Base-by-base conservation (phyloP, 441 rosid genomes). In the Populus hybrid region DNA sequence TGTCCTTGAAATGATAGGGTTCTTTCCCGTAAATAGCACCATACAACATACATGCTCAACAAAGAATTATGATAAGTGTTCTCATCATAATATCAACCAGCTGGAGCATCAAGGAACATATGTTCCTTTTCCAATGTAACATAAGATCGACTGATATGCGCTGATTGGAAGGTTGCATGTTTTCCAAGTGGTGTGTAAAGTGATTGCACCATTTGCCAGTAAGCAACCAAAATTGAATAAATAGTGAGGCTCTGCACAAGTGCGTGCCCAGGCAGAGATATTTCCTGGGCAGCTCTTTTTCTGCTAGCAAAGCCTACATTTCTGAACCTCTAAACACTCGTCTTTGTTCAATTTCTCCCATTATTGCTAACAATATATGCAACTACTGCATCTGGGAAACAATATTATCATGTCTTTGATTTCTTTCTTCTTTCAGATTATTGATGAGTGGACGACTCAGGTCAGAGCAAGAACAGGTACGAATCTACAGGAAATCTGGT, bases 401-500 rank as follows among this genome's bases (percentile, higher is more conserved):
- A 53, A 18, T 53, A 6, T 16, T 53, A 7, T 6, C 3, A 46
- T 46, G 10, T 42, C 12, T 30, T 23, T 23, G 20, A 10, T 53
- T 30, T 12, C 75, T 16, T 32, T 77, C 66, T 20, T 61, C 36
- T 71, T 40, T 77, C 88, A 93, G 98, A 80, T 92, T 35, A 86
- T 90, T 74, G 90, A 93, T 67, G 97, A 93, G 75, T 93, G 98
- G 98, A 88, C 97, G 53, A 80, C 30, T 81, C 97, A 93, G 85
- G 88, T 93, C 78, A 86, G 89, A 81, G 81, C 93, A 65, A 89
- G 92, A 85, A 83, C 87, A 80, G 89, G 97, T 90, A 83, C 78
- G 75, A 35, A 32, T 77, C 74, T 70, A 20, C 38, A 18, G 34
- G 16, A 46, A 20, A 50, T 71, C 38, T 16, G 46, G 5, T 40